Percentiles rank a stretch among this genome's conserved stretches.
These are phyloP conservation scores for Hymenoscyphus infarciens DNA, from an alignment of 2,329 filamentous ascomycete genomes.

Conservation along the genomic window DNA sequence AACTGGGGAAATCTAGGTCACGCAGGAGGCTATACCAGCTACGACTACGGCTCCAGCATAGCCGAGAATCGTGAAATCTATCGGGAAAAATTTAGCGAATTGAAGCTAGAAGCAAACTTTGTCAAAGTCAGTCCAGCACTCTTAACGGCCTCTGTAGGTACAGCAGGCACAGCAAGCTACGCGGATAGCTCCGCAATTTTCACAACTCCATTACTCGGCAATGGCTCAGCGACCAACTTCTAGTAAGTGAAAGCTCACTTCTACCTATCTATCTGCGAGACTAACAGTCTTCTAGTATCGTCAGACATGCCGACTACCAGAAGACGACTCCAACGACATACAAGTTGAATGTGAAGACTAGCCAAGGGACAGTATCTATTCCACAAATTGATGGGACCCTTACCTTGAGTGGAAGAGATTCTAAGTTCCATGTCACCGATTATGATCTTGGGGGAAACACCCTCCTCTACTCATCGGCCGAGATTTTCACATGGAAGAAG, in stretches of 20 bases:
- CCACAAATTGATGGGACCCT: slow-evolving; percentile 57
- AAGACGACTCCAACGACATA: slow-evolving; percentile 56
- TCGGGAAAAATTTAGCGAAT: slow-evolving; percentile 75
- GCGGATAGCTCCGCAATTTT: slow-evolving; percentile 47
- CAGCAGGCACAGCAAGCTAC: slow-evolving; percentile 43
- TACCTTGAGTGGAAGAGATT: slow-evolving; percentile 59
- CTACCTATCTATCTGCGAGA: not conserved
- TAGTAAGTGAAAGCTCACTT: slow-evolving; percentile 39
- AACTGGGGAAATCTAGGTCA: slow-evolving; percentile 82
- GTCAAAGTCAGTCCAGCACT: slow-evolving; percentile 69
- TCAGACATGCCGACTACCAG: slow-evolving; percentile 65
- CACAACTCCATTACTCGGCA: slow-evolving; percentile 58
- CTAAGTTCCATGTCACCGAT: slow-evolving; percentile 64
- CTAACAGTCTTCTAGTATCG: slow-evolving; percentile 36
- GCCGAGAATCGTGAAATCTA: slow-evolving; percentile 64
- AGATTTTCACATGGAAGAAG: slow-evolving; percentile 67
- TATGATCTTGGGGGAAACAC: slow-evolving; percentile 58
- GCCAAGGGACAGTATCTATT: slow-evolving; percentile 52
- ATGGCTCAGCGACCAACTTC: slow-evolving; percentile 53
- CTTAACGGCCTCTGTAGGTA: slow-evolving; percentile 54
- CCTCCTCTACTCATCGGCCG: slow-evolving; percentile 65
- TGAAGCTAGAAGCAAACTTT: slow-evolving; percentile 75
- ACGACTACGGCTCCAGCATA: slow-evolving; percentile 59
- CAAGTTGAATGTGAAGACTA: slow-evolving; percentile 58
- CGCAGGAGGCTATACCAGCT: slow-evolving; percentile 57